Conservation (phyloP, 768 basidiomycete genomes). For the Hygrocybe punicea region DNA sequence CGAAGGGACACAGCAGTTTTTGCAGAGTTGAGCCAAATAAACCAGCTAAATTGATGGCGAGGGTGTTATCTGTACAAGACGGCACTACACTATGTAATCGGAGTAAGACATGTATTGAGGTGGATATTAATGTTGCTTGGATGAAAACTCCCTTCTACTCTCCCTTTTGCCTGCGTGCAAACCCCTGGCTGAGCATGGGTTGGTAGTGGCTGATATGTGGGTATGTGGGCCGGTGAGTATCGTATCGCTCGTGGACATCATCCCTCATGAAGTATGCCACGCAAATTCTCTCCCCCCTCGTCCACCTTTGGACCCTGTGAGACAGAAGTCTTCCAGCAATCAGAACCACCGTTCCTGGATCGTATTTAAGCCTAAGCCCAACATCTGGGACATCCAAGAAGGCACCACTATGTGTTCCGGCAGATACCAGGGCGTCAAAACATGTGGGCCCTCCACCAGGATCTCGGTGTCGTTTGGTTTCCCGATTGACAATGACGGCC, state of each 20-base stretch:
- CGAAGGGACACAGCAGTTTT: too few relatives aligned
- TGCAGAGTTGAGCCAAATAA: too few relatives aligned
- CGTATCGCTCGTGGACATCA: neutral
- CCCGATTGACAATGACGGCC: neutral
- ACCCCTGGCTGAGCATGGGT: neutral
- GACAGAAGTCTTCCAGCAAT: neutral
- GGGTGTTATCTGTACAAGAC: too few relatives aligned
- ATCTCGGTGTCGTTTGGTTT: neutral
- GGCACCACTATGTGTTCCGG: neutral
- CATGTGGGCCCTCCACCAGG: neutral
- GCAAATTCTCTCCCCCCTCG: neutral
- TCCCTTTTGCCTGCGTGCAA: neutral
- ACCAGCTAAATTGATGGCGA: too few relatives aligned
- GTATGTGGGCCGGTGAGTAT: neutral
- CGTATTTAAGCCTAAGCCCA: neutral
- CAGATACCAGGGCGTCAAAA: neutral
- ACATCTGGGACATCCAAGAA: neutral
- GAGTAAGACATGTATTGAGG: too few relatives aligned
- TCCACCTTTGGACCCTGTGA: neutral
- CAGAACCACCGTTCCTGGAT: neutral
- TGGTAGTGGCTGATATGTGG: neutral
- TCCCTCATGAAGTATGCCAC: neutral
- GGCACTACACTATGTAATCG: too few relatives aligned
- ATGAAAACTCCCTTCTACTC: too few relatives aligned
- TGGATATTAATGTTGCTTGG: too few relatives aligned